These are phyloP conservation scores for Cyanodermella asteris DNA, from an alignment of 2,329 filamentous ascomycete genomes.

Conservation along the genomic window DNA sequence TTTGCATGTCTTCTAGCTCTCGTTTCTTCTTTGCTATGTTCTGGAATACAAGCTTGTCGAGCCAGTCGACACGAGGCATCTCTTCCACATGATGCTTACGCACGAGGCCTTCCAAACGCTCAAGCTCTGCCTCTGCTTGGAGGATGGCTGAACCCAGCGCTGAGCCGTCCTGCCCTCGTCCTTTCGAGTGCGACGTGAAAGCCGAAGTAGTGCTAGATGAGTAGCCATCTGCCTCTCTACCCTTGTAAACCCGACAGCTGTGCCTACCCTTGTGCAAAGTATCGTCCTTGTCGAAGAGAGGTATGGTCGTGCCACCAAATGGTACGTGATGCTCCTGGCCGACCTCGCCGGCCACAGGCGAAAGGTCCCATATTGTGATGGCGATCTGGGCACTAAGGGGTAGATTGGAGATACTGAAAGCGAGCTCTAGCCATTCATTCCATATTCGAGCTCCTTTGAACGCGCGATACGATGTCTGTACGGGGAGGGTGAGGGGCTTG, in stretches of 20 bases:
- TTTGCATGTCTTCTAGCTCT: slow-evolving; percentile 29
- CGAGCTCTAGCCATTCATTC: slow-evolving; percentile 91
- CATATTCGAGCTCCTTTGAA: slow-evolving; percentile 56
- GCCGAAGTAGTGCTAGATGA: slow-evolving; percentile 62
- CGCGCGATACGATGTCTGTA: slow-evolving; percentile 80
- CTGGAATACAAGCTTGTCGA: slow-evolving; percentile 84
- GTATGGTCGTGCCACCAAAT: slow-evolving; percentile 81
- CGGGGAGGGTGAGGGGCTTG: slow-evolving; percentile 75
- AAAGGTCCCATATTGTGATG: slow-evolving; percentile 89
- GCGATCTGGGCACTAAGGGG: slow-evolving; percentile 67
- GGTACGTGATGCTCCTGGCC: slow-evolving; percentile 61
- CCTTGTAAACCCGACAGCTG: slow-evolving; percentile 68
- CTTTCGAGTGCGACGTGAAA: slow-evolving; percentile 32
- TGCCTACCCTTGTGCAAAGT: slow-evolving; percentile 80
- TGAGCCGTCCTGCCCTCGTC: slow-evolving; percentile 28
- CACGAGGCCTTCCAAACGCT: slow-evolving; percentile 69
- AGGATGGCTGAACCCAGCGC: slow-evolving; percentile 24
- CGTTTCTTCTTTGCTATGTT: slow-evolving; percentile 59
- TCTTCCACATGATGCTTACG: slow-evolving; percentile 99
- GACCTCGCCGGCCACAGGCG: slow-evolving; percentile 49
- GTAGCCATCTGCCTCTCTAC: slow-evolving; percentile 66
- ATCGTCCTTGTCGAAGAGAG: slow-evolving; percentile 81
- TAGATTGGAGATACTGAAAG: slow-evolving; percentile 62
- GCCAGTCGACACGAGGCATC: slow-evolving; percentile 79
- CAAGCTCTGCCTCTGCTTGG: slow-evolving; percentile 67